phyloP scores from a whole-genome alignment of 305 asterid species.

The Petunia hybrid region DNA sequence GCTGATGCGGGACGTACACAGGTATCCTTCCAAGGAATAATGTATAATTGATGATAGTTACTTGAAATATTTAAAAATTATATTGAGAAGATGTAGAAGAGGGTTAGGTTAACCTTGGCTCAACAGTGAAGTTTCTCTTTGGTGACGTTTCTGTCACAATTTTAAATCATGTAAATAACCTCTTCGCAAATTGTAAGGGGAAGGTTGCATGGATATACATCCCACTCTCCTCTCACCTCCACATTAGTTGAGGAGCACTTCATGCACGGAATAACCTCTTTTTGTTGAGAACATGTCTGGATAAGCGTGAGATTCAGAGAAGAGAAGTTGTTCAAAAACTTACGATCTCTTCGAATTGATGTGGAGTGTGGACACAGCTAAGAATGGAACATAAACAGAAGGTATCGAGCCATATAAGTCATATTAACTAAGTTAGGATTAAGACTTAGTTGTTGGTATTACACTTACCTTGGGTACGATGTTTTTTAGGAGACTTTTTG shows the following conservation, averaged over 20 bases:
- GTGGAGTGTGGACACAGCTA: background rate
- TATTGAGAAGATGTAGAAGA: slow-evolving; percentile 23
- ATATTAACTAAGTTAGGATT: background rate
- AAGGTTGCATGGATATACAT: background rate
- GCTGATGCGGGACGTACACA: slow-evolving; percentile 99
- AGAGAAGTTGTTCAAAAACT: slow-evolving; percentile 9
- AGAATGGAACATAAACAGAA: slow-evolving; percentile 2
- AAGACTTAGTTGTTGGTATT: background rate
- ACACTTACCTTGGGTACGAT: background rate
- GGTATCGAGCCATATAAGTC: background rate
- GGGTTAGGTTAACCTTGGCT: background rate
- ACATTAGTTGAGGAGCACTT: background rate
- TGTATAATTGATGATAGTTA: background rate
- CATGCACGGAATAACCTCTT: background rate
- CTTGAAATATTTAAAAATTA: background rate
- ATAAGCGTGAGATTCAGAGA: background rate
- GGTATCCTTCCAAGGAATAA: slow-evolving; percentile 47
- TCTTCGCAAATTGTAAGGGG: background rate
- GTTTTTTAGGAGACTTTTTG: background rate
- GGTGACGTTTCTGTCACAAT: background rate
- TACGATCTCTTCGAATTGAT: background rate
- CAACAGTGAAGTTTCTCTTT: background rate
- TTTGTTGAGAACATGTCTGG: background rate
- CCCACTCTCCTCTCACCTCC: background rate
- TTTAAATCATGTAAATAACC: slow-evolving; percentile 13